phyloP scores from a whole-genome alignment of 305 asterid genomes.

The Solanum hybrid region DNA sequence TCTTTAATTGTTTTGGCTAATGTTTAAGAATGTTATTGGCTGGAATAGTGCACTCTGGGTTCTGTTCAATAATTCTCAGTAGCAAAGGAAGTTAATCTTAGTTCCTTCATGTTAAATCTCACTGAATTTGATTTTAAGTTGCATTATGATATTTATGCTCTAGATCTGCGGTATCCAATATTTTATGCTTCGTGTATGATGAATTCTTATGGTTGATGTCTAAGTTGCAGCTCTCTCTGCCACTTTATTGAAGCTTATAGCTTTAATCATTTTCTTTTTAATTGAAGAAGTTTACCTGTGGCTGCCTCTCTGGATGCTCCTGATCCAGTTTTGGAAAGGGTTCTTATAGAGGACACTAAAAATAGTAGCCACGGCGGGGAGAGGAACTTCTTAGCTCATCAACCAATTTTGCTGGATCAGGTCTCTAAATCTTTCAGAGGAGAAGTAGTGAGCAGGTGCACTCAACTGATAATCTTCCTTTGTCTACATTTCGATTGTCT shows the following conservation, averaged over 20 bases:
- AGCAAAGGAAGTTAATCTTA: not conserved
- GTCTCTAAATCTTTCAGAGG: slow-evolving; percentile 41
- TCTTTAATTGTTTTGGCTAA: not conserved
- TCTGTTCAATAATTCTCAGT: not conserved
- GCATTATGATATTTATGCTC: not conserved
- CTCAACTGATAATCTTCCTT: not conserved
- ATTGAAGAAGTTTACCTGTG: slow-evolving; percentile 18
- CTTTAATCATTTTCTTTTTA: not conserved
- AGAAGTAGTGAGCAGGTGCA: slow-evolving; percentile 48
- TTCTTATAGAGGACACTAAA: slow-evolving; percentile 16
- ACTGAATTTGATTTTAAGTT: not conserved
- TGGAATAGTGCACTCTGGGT: not conserved
- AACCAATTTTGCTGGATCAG: slow-evolving; percentile 29
- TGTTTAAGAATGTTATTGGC: not conserved
- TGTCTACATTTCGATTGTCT: not conserved
- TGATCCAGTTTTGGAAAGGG: slow-evolving; percentile 22
- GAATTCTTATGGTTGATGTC: not conserved
- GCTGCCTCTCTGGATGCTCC: slow-evolving; percentile 23
- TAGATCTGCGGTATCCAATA: not conserved
- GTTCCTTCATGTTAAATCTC: not conserved
- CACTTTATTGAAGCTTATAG: not conserved
- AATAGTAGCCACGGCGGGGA: slow-evolving; percentile 27
- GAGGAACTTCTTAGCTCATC: slow-evolving; percentile 25
- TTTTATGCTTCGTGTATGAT: not conserved
- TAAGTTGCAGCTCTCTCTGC: not conserved